Percentiles rank a stretch among this genome's conserved stretches.
These are phyloP conservation scores for Blastomyces emzantsi DNA, from an alignment of 2,329 filamentous ascomycete genomes.

Conservation along the genomic window DNA sequence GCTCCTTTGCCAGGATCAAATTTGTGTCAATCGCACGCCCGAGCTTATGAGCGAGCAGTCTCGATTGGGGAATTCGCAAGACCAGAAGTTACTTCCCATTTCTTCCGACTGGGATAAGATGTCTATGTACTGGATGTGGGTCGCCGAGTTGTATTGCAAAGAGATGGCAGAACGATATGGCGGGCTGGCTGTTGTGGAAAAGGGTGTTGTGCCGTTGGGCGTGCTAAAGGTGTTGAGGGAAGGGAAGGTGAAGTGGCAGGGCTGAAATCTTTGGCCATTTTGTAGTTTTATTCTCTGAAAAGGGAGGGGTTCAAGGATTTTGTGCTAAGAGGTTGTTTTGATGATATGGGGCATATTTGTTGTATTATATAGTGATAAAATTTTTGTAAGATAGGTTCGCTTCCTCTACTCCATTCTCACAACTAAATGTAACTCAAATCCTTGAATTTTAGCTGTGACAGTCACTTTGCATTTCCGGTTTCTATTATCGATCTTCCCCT, in stretches of 20 bases:
- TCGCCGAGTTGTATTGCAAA: slow-evolving; percentile 32
- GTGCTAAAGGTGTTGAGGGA: slow-evolving; percentile 36
- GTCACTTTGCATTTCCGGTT: not conserved
- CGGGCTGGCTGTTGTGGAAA: slow-evolving; percentile 32
- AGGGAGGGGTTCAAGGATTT: not conserved
- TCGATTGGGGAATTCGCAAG: slow-evolving; percentile 10
- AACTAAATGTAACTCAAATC: not conserved
- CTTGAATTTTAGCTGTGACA: not conserved
- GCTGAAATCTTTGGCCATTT: slow-evolving; percentile 16
- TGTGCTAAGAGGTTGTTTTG: not conserved
- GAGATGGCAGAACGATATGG: slow-evolving; percentile 36
- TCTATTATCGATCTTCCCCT: not conserved
- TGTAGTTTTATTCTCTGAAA: not conserved
- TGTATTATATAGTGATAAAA: not conserved
- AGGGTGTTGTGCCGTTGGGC: slow-evolving; percentile 35
- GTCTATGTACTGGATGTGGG: slow-evolving; percentile 38
- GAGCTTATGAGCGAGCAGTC: slow-evolving; percentile 23
- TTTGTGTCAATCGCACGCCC: slow-evolving; percentile 23
- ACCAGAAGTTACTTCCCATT: slow-evolving; percentile 14
- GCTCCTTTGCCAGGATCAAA: slow-evolving; percentile 26
- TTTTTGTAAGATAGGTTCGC: not conserved
- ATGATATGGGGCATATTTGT: not conserved
- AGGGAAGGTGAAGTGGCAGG: slow-evolving; percentile 36
- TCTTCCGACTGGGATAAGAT: slow-evolving; percentile 26
- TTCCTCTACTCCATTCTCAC: not conserved